Evolutionary conservation across 108 stramenopile species (phyloP), one percentile per base, ranked within the genome.

Genomic region (Cylindrotheca fusiformis): DNA sequence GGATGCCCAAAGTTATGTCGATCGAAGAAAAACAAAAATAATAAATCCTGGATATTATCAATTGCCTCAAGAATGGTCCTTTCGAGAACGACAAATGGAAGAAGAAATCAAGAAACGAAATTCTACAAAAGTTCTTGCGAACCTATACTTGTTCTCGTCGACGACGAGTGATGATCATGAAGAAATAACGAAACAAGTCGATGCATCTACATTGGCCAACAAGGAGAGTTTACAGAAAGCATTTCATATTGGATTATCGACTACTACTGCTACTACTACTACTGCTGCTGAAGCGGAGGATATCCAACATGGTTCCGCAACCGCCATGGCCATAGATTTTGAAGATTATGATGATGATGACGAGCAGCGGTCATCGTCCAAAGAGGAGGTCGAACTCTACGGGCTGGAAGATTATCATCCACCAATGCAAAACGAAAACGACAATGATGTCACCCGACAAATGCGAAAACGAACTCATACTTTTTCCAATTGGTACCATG

Each of bases 401-500:
- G 54, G 31, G 21, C 20, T 51, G 55, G 26, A 24, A 4, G 55
- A 23, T 26, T 26, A 23, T 55, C 33, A 58, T 18, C 27, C 6
- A 4, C 33, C 5, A 26, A 22, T 2, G 54, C 4, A 27, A 4
- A 26, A 55, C 17, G 54, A 55, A 27, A 55, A 55, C 36, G 36
- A 41, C 10, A 14, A 41, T 10, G 45, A 44, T 44, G 46, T 24
- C 1, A 48, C 27, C 28, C 47, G 23, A 10, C 14, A n/a, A 47
- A 20, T 61, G 14, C 20, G 26, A 23, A 19, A 57, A 23, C 41
- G 52, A 20, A 58, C 46, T 18, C 55, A 59, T 10, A 52, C 51
- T 4, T 51, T 49, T 32, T 72, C 71, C 19, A 55, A 33, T 20
- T 72, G 71, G 71, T 30, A 58, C 21, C 65, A 72, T 25, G 32